Evolutionary conservation across 2,329 filamentous ascomycete genomes (phyloP).

Genomic region (Rosellinia necatrix): DNA sequence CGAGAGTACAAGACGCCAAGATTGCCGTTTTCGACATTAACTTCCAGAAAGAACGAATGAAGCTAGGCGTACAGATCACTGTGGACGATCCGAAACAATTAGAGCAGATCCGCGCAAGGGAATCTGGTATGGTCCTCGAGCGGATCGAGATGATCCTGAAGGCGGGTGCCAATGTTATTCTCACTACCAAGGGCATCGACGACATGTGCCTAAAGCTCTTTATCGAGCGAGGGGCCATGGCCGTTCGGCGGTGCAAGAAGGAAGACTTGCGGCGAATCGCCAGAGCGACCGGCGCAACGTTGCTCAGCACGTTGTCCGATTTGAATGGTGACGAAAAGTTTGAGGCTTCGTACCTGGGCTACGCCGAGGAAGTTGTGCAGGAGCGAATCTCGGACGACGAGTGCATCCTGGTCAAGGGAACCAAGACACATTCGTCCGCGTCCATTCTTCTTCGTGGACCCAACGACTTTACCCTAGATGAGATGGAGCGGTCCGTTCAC

Average conservation of each 20-base stretch:
- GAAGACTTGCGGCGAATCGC: constrained; percentile 96
- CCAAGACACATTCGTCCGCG: constrained; percentile 89
- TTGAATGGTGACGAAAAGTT: constrained; percentile 98
- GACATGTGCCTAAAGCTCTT: constrained; percentile 94
- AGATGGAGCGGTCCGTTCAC: constrained; percentile 99
- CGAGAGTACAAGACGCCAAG: constrained; percentile 88
- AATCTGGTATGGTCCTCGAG: constrained; percentile 91
- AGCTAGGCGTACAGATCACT: constrained; percentile 97
- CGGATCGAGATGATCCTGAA: constrained; percentile 97
- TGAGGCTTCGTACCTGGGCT: constrained; percentile 83
- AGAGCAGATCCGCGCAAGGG: constrained; percentile 93
- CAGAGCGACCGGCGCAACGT: constrained; percentile 90
- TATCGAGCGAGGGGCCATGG: constrained; percentile 93
- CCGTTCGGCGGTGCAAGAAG: constrained; percentile 95
- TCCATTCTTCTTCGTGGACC: constrained; percentile 94
- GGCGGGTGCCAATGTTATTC: constrained; percentile 90
- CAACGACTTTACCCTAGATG: constrained; percentile 95
- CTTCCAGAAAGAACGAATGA: constrained; percentile 98
- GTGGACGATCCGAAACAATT: constrained; percentile 96
- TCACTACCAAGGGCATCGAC: constrained; percentile 98
- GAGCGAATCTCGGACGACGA: constrained; percentile 99
- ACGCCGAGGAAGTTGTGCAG: constrained; percentile 95
- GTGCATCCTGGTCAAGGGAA: constrained; percentile 95
- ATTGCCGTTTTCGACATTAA: constrained; percentile 98
- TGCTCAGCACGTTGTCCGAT: constrained; percentile 92